Base-by-base conservation (phyloP, 148 eudicot genomes). In the Fallopia convolvulus region DNA sequence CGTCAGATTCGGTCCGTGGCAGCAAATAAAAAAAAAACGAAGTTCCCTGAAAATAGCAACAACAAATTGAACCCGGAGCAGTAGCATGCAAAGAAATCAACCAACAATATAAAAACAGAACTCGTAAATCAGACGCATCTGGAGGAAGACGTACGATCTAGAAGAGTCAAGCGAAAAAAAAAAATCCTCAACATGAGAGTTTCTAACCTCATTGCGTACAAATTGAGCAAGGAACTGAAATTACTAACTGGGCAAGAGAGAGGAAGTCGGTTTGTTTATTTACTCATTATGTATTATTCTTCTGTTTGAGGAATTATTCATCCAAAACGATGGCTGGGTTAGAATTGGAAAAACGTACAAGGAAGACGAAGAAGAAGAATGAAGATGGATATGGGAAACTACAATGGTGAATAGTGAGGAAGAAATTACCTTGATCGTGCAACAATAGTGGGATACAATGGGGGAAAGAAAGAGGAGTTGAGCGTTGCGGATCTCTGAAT, bases 91-190 rank as follows among this genome's bases (percentile, higher is more conserved):
- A 36, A 21, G 20, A 39, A 36, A 14, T 39, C 23, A 5, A n/a
- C 61, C 8, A 55, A 55, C 9, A 55, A n/a, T 55, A 55, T 55
- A 20, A 55, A 50, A 50, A 50, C n/a, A 50, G 6, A 50, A 50
- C n/a, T 50, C 56, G 56, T 50, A 50, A 55, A 18, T 55, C 61
- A 55, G 26, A 6, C 61, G 26, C 61, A 55, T 55, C 61, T 55
- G 61, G 61, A 55, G 61, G 61, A 55, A 55, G 26, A 55, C 8
- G 23, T 4, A 63, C 70, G 70, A 63, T 63, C 70, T 63, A 63
- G 39, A 63, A 63, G 39, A 9, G 12, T 21, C 12, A 23, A 23
- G 61, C 26, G 23, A 33, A 8, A 26, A 26, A 0, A 26, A 33
- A 8, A 21, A 55, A 55, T 23, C 18, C 20, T 39, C 10, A 68